Conservation (phyloP, 768 basidiomycete species). For the Lentinula aciculospora region DNA sequence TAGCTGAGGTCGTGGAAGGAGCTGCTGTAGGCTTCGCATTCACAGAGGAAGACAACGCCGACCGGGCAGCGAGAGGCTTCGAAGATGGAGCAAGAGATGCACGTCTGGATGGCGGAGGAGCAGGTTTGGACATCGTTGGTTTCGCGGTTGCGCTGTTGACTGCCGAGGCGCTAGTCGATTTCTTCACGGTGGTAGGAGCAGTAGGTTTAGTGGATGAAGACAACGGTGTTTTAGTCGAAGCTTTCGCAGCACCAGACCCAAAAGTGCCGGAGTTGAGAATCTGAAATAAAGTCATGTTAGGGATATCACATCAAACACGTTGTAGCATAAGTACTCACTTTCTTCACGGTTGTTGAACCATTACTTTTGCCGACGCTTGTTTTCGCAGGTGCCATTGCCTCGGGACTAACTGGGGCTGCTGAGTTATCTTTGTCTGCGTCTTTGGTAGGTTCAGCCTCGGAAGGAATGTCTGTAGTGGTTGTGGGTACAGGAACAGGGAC, state of each 20-base stretch:
- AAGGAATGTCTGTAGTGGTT: constrained; percentile 6
- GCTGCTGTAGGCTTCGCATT: constrained; percentile 29
- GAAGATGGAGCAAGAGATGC: constrained; percentile 38
- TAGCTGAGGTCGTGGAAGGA: constrained; percentile 21
- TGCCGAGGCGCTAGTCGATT: constrained; percentile 32
- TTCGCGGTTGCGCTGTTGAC: constrained; percentile 24
- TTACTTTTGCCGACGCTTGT: constrained; percentile 38
- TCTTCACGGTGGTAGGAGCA: constrained; percentile 29
- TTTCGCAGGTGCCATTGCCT: constrained; percentile 33
- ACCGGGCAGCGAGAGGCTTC: constrained; percentile 23
- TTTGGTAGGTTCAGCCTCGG: constrained; percentile 18
- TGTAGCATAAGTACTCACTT: constrained; percentile 37
- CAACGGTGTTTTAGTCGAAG: constrained; percentile 15
- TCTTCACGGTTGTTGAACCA: constrained; percentile 52
- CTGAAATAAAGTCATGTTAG: constrained; percentile 29
- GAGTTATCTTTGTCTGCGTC: constrained; percentile 17
- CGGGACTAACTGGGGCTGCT: constrained; percentile 25
- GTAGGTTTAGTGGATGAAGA: constrained; percentile 25
- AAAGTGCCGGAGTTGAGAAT: constrained; percentile 63
- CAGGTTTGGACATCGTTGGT: constrained; percentile 28
- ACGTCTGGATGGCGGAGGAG: constrained; percentile 29
- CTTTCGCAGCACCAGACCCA: constrained; percentile 49
- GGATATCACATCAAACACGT: constrained; percentile 12
- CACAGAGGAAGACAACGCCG: constrained; percentile 35
- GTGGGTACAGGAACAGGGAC: constrained; percentile 12